These are phyloP conservation scores for Lactarius hatsudake DNA, from an alignment of 768 basidiomycete species.

Conservation along the genomic window DNA sequence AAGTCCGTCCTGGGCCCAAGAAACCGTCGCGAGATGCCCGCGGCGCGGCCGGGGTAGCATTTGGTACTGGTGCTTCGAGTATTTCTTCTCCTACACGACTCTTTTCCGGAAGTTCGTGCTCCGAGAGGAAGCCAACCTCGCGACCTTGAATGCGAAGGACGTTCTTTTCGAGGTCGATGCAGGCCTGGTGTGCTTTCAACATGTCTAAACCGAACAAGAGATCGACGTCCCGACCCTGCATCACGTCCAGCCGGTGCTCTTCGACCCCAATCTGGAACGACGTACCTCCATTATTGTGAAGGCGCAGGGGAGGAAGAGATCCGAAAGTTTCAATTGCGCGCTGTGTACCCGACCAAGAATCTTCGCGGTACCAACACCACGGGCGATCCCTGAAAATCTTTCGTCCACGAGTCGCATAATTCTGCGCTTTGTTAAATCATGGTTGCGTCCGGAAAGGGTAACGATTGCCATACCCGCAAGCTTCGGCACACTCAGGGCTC, in stretches of 20 bases:
- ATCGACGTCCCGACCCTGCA: slow-evolving; percentile 84
- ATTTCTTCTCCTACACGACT: slow-evolving; percentile 48
- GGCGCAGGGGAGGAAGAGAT: slow-evolving; percentile 82
- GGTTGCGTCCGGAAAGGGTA: slow-evolving; percentile 21
- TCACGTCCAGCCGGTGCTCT: neutral
- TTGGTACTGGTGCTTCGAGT: slow-evolving; percentile 20
- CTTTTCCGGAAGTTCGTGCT: slow-evolving; percentile 91
- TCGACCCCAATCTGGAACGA: neutral
- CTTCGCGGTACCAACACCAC: slow-evolving; percentile 91
- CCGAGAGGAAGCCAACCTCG: slow-evolving; percentile 84
- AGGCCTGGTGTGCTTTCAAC: slow-evolving; percentile 96
- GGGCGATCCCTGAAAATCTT: slow-evolving; percentile 84
- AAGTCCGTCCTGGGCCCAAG: slow-evolving; percentile 65
- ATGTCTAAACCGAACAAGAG: slow-evolving; percentile 99
- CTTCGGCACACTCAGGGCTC: slow-evolving; percentile 89
- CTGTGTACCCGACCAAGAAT: slow-evolving; percentile 94
- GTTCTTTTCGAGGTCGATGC: slow-evolving; percentile 88
- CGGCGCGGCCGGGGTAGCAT: neutral
- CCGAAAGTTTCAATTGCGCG: slow-evolving; percentile 85
- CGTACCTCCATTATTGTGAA: slow-evolving; percentile 93
- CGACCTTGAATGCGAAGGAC: slow-evolving; percentile 90
- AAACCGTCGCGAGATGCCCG: slow-evolving; percentile 37
- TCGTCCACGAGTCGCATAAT: slow-evolving; percentile 92
- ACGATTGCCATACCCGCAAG: slow-evolving; percentile 64
- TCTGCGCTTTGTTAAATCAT: slow-evolving; percentile 37